A percentile compares a stretch with the other conserved stretches of the same genome.
phyloP scores from a whole-genome alignment of 306 rosid genomes.

The Corylus heterophylla region DNA sequence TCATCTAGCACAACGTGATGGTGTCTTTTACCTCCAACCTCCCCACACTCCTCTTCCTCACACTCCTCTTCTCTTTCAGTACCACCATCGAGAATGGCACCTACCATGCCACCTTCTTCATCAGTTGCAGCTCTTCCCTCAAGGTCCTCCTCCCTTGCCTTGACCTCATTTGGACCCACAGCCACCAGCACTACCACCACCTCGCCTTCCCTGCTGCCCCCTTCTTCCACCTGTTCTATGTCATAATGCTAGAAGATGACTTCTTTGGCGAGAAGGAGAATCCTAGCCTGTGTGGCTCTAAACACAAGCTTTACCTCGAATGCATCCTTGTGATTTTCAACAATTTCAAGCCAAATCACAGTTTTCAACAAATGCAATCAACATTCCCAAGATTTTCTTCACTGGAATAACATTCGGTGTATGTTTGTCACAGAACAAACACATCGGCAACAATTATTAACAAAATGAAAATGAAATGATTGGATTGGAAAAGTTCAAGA shows the following conservation, averaged over 20 bases:
- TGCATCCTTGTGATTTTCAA: conserved; percentile 44
- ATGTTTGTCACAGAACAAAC: conserved; percentile 20
- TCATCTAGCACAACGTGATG: conserved; percentile 27
- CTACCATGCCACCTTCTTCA: conserved; percentile 62
- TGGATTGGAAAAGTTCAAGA: conserved; percentile 44
- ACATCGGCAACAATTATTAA: conserved; percentile 18
- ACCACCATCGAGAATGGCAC: conserved; percentile 61
- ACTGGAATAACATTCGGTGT: conserved; percentile 51
- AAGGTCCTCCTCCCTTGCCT: conserved; percentile 71
- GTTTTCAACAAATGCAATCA: conserved; percentile 57
- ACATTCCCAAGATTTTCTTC: conserved; percentile 63
- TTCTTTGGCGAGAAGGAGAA: conserved; percentile 80
- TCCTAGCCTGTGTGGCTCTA: conserved; percentile 54
- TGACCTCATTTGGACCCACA: conserved; percentile 47
- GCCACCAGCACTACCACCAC: conserved; percentile 12
- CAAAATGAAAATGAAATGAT: conserved; percentile 13
- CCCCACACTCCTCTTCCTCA: conserved; percentile 65
- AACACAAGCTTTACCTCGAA: conserved; percentile 36
- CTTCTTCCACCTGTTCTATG: conserved; percentile 81
- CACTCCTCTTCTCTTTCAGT: conserved; percentile 75
- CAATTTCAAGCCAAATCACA: conserved; percentile 45
- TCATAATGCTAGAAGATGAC: conserved; percentile 85
- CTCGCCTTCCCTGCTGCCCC: conserved; percentile 51
- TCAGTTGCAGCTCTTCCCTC: conserved; percentile 78
- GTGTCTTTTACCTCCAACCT: conserved; percentile 47